Conservation (phyloP, 306 rosid genomes). For the Senna tora region DNA sequence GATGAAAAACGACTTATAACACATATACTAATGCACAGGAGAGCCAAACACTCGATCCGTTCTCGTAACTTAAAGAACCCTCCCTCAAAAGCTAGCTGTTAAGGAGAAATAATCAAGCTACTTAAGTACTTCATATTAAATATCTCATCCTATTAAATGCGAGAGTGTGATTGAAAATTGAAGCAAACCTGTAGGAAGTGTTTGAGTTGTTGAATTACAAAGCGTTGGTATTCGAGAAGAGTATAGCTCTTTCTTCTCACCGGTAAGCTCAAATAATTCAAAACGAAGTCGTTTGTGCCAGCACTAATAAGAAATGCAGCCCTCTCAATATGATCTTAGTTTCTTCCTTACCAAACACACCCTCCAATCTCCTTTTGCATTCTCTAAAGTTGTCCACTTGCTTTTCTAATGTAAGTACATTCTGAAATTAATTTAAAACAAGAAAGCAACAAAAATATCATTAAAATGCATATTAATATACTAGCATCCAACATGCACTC, state of each 20-base stretch:
- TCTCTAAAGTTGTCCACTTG: conserved; percentile 61
- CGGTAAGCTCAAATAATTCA: conserved; percentile 65
- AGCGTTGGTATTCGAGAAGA: conserved; percentile 50
- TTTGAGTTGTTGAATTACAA: conserved; percentile 50
- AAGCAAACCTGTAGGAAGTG: conserved; percentile 63
- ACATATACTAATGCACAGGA: no score
- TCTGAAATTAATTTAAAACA: conserved; percentile 40
- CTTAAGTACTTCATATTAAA: no score
- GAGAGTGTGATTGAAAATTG: no score
- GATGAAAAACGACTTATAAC: no score
- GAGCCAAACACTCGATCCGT: no score
- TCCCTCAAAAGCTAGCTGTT: no score
- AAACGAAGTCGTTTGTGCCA: conserved; percentile 68
- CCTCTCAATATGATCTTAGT: conserved; percentile 48
- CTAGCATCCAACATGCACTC: no score
- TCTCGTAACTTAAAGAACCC: no score
- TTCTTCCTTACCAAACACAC: conserved; percentile 46
- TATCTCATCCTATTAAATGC: no score
- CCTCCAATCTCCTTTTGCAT: conserved; percentile 52
- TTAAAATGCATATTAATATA: no score
- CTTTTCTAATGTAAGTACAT: conserved; percentile 52
- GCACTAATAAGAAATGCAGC: conserved; percentile 66
- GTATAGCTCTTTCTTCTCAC: conserved; percentile 41
- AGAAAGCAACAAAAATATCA: no score
- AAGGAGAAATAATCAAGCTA: no score